Evolutionary conservation across 768 basidiomycete genomes (phyloP).

Genomic region (Rhizopogon sp.): DNA sequence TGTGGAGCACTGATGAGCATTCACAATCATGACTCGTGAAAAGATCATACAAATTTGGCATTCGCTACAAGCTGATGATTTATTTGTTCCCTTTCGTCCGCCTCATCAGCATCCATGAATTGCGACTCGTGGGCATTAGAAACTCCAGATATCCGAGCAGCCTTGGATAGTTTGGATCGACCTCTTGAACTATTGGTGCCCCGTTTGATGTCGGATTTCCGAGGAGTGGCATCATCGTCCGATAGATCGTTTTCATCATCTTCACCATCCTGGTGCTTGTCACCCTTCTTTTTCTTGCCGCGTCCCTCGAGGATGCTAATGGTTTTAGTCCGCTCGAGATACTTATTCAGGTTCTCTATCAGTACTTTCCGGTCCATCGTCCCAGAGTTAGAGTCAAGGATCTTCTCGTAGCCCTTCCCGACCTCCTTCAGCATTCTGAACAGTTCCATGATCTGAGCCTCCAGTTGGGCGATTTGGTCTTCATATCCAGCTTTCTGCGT

Average conservation of each 20-base stretch:
- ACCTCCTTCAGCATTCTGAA: slow-evolving; percentile 92
- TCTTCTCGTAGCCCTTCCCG: slow-evolving; percentile 68
- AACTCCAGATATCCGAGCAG: slow-evolving; percentile 34
- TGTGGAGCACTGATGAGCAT: slow-evolving; percentile 24
- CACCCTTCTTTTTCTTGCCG: slow-evolving; percentile 24
- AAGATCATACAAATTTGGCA: slow-evolving; percentile 54
- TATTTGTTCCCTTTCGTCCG: slow-evolving; percentile 78
- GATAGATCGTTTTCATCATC: slow-evolving; percentile 26
- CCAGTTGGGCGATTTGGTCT: slow-evolving; percentile 82
- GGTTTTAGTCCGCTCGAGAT: slow-evolving; percentile 79
- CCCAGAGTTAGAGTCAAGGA: slow-evolving; percentile 56
- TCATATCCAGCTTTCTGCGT: slow-evolving; percentile 77
- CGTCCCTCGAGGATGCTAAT: slow-evolving; percentile 83
- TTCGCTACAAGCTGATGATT: slow-evolving; percentile 80
- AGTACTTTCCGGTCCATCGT: slow-evolving; percentile 78
- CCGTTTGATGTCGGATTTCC: slow-evolving; percentile 44
- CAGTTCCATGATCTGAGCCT: slow-evolving; percentile 88
- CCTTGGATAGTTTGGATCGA: slow-evolving; percentile 24
- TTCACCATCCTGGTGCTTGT: slow-evolving; percentile 21
- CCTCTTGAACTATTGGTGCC: slow-evolving; percentile 27
- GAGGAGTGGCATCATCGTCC: slow-evolving; percentile 51
- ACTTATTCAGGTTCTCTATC: slow-evolving; percentile 74
- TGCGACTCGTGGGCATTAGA: slow-evolving; percentile 65
- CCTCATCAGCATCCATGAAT: slow-evolving; percentile 88
- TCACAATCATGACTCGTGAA: not conserved